Conservation (phyloP, 1,284 basidiomycete genomes). For the Sporisorium iseilematis-ciliati region DNA sequence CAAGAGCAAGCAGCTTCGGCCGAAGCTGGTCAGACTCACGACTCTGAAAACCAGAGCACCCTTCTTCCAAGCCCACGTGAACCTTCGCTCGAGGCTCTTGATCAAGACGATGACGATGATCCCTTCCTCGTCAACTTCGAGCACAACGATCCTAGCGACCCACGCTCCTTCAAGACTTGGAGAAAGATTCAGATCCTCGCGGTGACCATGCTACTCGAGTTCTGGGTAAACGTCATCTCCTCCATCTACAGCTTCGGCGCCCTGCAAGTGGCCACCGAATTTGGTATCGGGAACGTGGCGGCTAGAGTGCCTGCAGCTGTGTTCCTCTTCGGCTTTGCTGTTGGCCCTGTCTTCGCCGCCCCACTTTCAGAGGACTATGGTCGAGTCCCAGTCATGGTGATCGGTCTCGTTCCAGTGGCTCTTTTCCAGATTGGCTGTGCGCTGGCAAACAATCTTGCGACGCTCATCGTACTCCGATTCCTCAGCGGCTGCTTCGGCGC, state of each 20-base stretch:
- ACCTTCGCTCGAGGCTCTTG: constrained; percentile 7
- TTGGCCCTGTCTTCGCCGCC: constrained; percentile 46
- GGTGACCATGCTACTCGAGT: constrained; percentile 34
- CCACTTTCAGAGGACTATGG: constrained; percentile 61
- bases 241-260: constrained; percentile 51
- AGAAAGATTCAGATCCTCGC: constrained; percentile 45
- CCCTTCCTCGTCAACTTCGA: constrained; percentile 36
- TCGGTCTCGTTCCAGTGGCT: constrained; percentile 26
- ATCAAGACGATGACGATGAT: constrained; percentile 19
- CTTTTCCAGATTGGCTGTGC: constrained; percentile 53
- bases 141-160: constrained; percentile 41
- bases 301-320: constrained; percentile 46
- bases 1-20: neutral
- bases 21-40: neutral
- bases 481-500: constrained; percentile 57
- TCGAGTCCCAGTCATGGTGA: constrained; percentile 43
- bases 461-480: constrained; percentile 57
- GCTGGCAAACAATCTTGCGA: constrained; percentile 46
- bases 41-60: constrained; percentile 9
- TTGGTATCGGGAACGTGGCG: constrained; percentile 32
- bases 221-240: constrained; percentile 54
- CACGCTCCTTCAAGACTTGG: constrained; percentile 31
- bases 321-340: constrained; percentile 57
- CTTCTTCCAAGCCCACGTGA: neutral
- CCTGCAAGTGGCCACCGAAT: constrained; percentile 30